Evolutionary conservation across 306 rosid genomes (phyloP), one percentile per base, ranked within the genome.

Genomic region (Trifolium pratense): DNA sequence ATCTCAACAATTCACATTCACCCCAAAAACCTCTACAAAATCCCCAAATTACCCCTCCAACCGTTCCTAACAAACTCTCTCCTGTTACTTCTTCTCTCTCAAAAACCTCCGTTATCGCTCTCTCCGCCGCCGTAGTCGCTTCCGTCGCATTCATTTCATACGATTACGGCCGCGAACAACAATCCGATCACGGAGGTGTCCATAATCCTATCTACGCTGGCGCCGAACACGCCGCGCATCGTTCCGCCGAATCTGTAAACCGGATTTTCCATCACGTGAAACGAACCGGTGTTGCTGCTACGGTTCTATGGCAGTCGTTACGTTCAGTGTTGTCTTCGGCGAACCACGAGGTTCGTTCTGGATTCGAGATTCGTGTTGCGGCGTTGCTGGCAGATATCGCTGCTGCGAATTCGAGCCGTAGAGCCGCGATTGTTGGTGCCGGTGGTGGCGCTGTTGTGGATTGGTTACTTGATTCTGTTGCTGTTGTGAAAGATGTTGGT

Each of bases 401-500:
- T 3, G 90, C 95, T 0, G 99, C 97, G 25, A 94, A 88, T 80
- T 90, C 86, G 3, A 66, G 78, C 14, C 91, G 99, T 2, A 88
- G 96, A 85, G 89, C 89, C 7, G 95, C 99, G 25, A 79, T 94
- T 25, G 99, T 94, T 5, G 91, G 95, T 1, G 97, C 97, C 0
- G 99, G 97, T 3, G 88, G 92, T 0, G 99, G 99, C 13, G 97
- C 90, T 26, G 99, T 94, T 5, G 90, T 91, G 14, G 99, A 94
- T 73, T 94, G 99, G 99, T 75, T 94, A 70, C 87, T 94, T 8
- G 95, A 89, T 58, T 89, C 99, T 56, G 97, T 91, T 52, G 87
- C 99, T n/a, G 88, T 79, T 29, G 86, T 84, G 9, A 83, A 84
- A 65, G 89, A 91, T 18, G 95, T 87, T 11, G 79, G 80, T 42